Conservation (phyloP, 495 filamentous ascomycete species). For the Acidiella bohemica region DNA sequence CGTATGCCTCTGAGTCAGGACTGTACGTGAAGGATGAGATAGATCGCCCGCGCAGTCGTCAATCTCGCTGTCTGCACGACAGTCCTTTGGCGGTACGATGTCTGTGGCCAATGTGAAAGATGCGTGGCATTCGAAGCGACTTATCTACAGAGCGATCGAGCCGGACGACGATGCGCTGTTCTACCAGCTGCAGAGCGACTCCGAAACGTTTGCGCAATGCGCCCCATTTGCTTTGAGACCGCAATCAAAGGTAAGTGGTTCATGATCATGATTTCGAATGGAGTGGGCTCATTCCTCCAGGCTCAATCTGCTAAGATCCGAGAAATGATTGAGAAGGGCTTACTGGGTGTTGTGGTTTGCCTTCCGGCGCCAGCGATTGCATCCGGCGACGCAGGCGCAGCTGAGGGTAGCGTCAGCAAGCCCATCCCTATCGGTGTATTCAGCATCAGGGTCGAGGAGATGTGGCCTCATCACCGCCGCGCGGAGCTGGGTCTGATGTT, state of each 20-base stretch:
- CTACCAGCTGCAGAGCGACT: not conserved
- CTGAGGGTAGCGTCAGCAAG: not conserved
- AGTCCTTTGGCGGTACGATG: too few relatives aligned
- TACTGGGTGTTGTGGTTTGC: not conserved
- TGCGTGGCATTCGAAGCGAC: slow-evolving; percentile 1
- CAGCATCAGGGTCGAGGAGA: not conserved
- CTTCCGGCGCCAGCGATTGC: not conserved
- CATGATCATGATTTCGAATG: slow-evolving; percentile 13
- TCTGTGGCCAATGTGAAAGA: not conserved
- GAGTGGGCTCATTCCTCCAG: slow-evolving; percentile 1
- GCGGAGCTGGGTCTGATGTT: slow-evolving; percentile 30
- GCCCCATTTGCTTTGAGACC: not conserved
- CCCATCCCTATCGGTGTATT: slow-evolving; percentile 17
- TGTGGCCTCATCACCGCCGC: slow-evolving; percentile 28
- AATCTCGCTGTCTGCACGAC: too few relatives aligned
- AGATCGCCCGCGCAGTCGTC: too few relatives aligned
- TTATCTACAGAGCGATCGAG: not conserved
- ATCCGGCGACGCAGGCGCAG: too few relatives aligned
- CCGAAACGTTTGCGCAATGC: not conserved
- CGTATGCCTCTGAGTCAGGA: too few relatives aligned
- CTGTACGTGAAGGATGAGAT: too few relatives aligned
- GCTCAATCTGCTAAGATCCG: slow-evolving; percentile 3
- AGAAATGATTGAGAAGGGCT: not conserved
- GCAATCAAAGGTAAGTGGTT: not conserved
- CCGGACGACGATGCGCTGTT: not conserved